Base-by-base conservation (phyloP, 495 filamentous ascomycete species). In the Aspergillus baeticus region DNA sequence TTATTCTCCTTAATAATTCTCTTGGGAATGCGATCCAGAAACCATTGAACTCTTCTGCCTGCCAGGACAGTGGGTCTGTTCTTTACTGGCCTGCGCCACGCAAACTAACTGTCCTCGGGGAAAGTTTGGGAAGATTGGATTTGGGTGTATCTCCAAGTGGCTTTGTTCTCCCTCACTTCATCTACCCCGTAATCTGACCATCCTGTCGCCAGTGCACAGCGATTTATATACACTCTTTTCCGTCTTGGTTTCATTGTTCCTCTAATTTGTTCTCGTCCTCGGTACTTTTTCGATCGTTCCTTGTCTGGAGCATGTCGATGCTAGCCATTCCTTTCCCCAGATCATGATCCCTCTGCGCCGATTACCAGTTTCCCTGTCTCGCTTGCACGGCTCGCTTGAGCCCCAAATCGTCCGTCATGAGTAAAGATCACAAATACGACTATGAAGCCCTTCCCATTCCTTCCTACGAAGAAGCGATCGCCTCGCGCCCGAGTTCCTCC, bases 381-480 rank as follows among this genome's bases (percentile, higher is more conserved):
- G 55, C 59, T 71, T 42, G 54, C 61, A 66, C 61, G 55, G 68
- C 72, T 73, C 67, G 57, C 60, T 58, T 52, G 68, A 71, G 71
- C 67, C 69, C 59, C 55, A 37, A 48, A 57, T 59, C 51, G 59
- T 57, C 55, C 73, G 62, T 65, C 62, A 84, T 85, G 81, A 70
- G 76, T 61, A 77, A 81, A 75, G 81, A 84, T 57, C 83, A 83
- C 62, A 86, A 85, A 70, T 74, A 75, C 57, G 68, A 82, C 20
- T 86, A 87, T 70, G 82, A 86, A 63, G 69, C 80, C 46, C 81
- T 90, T 51, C 92, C 94, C 17, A 96, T 98, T 71, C 93, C 93
- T 8, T 86, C 88, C 36, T 98, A 98, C 79, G 93, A 97, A 70
- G 94, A 98, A 77, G 92, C 94, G 51, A 85, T 74, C 54, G 81